Conservation (phyloP, 2,329 filamentous ascomycete genomes). For the Cryphonectria naterciae region DNA sequence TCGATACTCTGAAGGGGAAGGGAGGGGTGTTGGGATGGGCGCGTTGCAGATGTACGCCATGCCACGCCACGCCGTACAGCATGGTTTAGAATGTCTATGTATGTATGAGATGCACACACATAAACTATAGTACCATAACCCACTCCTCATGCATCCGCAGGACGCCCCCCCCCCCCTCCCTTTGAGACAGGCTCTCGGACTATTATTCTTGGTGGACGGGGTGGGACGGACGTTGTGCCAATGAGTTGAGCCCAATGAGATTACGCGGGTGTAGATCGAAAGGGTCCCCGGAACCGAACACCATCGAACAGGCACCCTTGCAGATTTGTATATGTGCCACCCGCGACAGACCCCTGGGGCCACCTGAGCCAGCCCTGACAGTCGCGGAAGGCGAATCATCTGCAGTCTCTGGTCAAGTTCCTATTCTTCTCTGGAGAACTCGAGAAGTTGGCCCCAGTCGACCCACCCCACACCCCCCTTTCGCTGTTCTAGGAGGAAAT, state of each 20-base stretch:
- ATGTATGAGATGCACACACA: not conserved
- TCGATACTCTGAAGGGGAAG: not conserved
- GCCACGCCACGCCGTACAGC: not conserved
- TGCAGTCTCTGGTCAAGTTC: slow-evolving; percentile 15
- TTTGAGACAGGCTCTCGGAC: slow-evolving; percentile 37
- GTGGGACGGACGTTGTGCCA: slow-evolving; percentile 32
- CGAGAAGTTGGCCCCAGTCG: not conserved
- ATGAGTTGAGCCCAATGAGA: slow-evolving; percentile 29
- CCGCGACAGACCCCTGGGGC: slow-evolving; percentile 8
- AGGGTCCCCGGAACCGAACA: slow-evolving; percentile 20
- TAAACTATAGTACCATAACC: not conserved
- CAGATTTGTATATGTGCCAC: slow-evolving; percentile 21
- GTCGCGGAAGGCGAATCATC: slow-evolving; percentile 27
- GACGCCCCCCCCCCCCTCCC: slow-evolving; percentile 10
- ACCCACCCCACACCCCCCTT: slow-evolving; percentile 23
- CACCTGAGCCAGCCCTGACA: not conserved
- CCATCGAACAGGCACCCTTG: slow-evolving; percentile 34
- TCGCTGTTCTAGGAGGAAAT: slow-evolving; percentile 6
- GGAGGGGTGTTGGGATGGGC: slow-evolving; percentile 6
- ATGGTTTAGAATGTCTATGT: not conserved
- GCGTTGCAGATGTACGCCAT: slow-evolving; percentile 5
- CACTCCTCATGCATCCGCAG: slow-evolving; percentile 1
- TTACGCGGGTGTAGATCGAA: slow-evolving; percentile 31
- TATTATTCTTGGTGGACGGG: slow-evolving; percentile 28
- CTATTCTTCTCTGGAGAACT: slow-evolving; percentile 8